Base-by-base conservation (phyloP, 1,284 basidiomycete species). In the Tylopilus orsonianus region DNA sequence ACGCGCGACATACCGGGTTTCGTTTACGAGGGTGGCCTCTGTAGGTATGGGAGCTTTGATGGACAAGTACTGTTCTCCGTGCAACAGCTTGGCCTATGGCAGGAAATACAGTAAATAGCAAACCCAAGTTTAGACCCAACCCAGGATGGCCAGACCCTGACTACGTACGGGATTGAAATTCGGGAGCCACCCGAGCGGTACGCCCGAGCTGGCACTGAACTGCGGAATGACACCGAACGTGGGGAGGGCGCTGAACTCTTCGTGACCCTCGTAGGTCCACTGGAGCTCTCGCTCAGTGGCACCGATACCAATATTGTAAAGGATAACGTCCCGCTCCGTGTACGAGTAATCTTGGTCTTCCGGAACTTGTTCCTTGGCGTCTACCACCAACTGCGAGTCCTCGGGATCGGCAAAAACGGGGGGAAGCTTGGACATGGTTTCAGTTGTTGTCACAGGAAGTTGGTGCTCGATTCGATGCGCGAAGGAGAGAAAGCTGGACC, bases 151-250 rank as follows among this genome's bases (percentile, higher is more conserved):
- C n/a, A 29, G 16, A 18, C 33, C 26, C 14, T 18, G 20, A 32
- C n/a, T 5, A 71, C 79, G 44, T 59, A 90, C 90, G 18, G 93
- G 93, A 67, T 93, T 95, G 74, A 87, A 99, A 71, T 97, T 91
- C 20, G 96, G 96, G 54, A 99, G 72, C 81, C 86, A 96, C 71
- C 91, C 93, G 37, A 94, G 72, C 14, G 84, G 66, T 6, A 90
- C 50, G 22, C 77, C 73, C 3, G 77, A 74, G 57, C 78, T 84
- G 2, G 90, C 83, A 32, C 72, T 66, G 68, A 98, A 94, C 66
- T 94, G 93, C n/a, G 96, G 95, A 52, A 99, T 81, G 39, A 99
- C 95, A 49, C 93, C 96, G 62, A 97, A 99, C 0, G 95, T 97
- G 2, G 93, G 95, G 34, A 99, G 71, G 0, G 88, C 85, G 50